Base-by-base conservation (phyloP, 2,329 filamentous ascomycete species). In the Penicillium brasilianum region DNA sequence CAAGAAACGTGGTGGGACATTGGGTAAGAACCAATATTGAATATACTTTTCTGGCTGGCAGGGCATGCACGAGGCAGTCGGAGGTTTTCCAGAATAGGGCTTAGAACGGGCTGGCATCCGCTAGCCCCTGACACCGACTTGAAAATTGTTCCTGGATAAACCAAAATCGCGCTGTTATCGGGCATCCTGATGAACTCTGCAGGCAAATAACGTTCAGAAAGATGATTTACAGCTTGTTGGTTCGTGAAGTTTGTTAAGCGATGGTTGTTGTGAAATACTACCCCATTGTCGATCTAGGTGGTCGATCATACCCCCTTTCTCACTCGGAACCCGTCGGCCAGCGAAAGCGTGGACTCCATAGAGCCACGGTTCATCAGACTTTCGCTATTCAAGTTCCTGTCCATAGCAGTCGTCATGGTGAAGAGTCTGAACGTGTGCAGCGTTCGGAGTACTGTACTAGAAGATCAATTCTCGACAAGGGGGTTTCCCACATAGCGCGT, bases 41-140 rank as follows among this genome's bases (percentile, higher is more conserved):
- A 28, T 28, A 28, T 28, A 28, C 25, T 28, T 69, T 68, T 62
- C 62, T 41, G 14, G 52, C 61, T 61, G 56, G 53, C 32, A 20
- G 37, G 49, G 46, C 25, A 44, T 36, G 36, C 25, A 55, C 16
- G 34, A 53, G 50, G 20, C 46, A 37, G 22, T 28, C 67, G 67
- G 67, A 65, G 61, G 36, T 64, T 59, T 69, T 67, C 49, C 67
- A 64, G 62, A 66, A 67, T 63, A 46, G 39, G 63, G 66, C 28
- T 64, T 67, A 66, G 66, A 61, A 61, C 56, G 41, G 43, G 11
- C 55, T 55, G 32, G 49, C 30, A 37, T 61, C 41, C 64, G 55
- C 62, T 66, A 62, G 49, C 62, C 48, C 46, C 25, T 49, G 25
- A 30, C 54, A 20, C 44, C 18, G n/a, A 25, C 32, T 6, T 32